Percentiles rank a stretch among this genome's conserved stretches.
Conservation (phyloP, 2,329 filamentous ascomycete genomes). For the Calonectria hongkongensis region DNA sequence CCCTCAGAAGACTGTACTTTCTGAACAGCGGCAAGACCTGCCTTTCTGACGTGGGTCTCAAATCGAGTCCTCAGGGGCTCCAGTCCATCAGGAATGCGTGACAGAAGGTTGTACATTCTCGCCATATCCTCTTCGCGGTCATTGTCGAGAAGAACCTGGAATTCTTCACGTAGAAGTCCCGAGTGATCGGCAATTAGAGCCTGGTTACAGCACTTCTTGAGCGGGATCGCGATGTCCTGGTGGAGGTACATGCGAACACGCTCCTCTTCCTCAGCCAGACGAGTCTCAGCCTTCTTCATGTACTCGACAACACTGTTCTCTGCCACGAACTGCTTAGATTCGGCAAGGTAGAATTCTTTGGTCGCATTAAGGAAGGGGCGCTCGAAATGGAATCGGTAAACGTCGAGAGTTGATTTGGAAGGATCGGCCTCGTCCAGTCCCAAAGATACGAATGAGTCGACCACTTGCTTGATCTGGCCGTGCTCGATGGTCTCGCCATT, state of each 20-base stretch:
- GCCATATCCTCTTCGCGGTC: constrained; percentile 97
- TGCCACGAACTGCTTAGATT: constrained; percentile 94
- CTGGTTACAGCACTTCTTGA: constrained; percentile 92
- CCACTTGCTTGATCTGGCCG: constrained; percentile 95
- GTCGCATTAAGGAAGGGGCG: constrained; percentile 92
- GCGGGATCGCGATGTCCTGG: constrained; percentile 86
- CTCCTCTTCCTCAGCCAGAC: constrained; percentile 94
- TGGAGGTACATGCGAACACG: constrained; percentile 95
- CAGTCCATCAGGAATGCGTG: constrained; percentile 91
- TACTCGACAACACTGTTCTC: constrained; percentile 99
- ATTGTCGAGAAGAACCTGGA: constrained; percentile 93
- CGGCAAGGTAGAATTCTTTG: constrained; percentile 88
- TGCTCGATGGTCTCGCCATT: constrained; percentile 99
- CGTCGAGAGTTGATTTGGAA: constrained; percentile 94
- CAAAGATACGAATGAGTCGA: constrained; percentile 96
- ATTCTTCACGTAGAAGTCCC: constrained; percentile 91
- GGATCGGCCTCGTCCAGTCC: constrained; percentile 95
- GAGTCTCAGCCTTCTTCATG: constrained; percentile 98
- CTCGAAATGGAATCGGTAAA: constrained; percentile 95
- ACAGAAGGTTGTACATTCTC: constrained; percentile 95
- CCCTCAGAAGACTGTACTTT: constrained; percentile 91
- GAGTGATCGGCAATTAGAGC: constrained; percentile 94
- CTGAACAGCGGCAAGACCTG: constrained; percentile 89
- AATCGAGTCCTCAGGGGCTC: constrained; percentile 92
- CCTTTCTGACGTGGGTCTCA: constrained; percentile 93